Evolutionary conservation across 345 rosid species (phyloP), one percentile per base, ranked within the genome.

Genomic region (Populus ilicifolia): DNA sequence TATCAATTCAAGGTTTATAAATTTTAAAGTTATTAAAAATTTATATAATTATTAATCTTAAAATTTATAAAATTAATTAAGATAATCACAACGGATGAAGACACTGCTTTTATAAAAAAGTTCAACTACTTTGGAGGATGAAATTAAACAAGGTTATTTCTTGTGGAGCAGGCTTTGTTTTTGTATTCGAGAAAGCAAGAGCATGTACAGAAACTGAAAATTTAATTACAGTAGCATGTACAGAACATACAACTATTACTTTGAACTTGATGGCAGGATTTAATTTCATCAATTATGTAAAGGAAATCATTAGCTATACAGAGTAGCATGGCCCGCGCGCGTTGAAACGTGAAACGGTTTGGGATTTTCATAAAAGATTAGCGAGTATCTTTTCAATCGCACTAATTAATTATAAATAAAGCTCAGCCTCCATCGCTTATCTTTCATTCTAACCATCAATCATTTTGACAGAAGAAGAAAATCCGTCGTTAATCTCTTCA

Each of bases 291-390:
- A 69, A 82, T 80, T 68, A 67, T 76, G 80, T 38, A 13, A 46
- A 46, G 17, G 67, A 76, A 84, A 84, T 70, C 67, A 73, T 80
- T 82, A 63, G 81, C 71, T 78, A 82, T 77, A 41, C 50, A 44
- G 65, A 18, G 54, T 46, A 18, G 54, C 54, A 33, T 82, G 85
- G 73, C 80, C 86, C 83, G 68, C 81, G 61, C 83, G 68, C 81
- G 61, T 61, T 78, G 82, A 76, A 82, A 70, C 78, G 73, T 35
- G 73, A 50, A 78, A 67, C 44, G 38, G 36, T 10, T 65, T 27
- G 85, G 86, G 82, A 82, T 84, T 87, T 84, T 73, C 68, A 35
- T 9, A n/a, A 65, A 77, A 78, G 62, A 77, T 83, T 69, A 39
- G 9, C 69, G 64, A 70, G 56, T 50, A 76, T 72, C 59, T 73